These are phyloP conservation scores for Yarrowia galli DNA, from an alignment of 1,139 yeast species.

Conservation along the genomic window DNA sequence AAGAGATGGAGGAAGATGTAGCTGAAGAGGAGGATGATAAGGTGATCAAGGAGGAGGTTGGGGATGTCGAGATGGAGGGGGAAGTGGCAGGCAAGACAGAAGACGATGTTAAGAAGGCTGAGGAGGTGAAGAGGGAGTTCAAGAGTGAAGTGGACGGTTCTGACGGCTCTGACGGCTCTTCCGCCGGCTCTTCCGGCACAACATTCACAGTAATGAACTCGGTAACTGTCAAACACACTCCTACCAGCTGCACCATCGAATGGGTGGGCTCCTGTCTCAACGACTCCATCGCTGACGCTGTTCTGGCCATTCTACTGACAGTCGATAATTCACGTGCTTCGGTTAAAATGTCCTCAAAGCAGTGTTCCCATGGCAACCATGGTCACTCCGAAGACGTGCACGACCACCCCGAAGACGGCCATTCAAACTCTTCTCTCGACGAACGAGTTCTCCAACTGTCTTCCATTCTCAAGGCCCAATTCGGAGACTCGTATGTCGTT, in stretches of 20 bases:
- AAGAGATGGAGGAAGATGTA: constrained; percentile 36
- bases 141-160: constrained; percentile 29
- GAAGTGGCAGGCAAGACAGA: neutral
- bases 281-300: constrained; percentile 94
- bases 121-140: constrained; percentile 12
- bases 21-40: constrained; percentile 45
- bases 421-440: constrained; percentile 52
- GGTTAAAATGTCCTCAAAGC: constrained; percentile 76
- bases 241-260: constrained; percentile 61
- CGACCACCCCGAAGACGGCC: constrained; percentile 50
- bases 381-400: no score
- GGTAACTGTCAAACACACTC: constrained; percentile 49
- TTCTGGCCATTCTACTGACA: constrained; percentile 85
- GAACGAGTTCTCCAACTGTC: constrained; percentile 70
- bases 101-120: constrained; percentile 19
- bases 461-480: constrained; percentile 77
- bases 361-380: constrained; percentile 53
- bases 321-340: constrained; percentile 96
- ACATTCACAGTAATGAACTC: constrained; percentile 60
- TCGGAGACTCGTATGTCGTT: constrained; percentile 73
- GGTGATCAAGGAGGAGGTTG: constrained; percentile 3
- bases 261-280: constrained; percentile 93
- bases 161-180: no score
- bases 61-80: neutral
- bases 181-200: constrained; percentile 44